Conservation (phyloP, 2,329 filamentous ascomycete species). For the Drechmeria coniospora region DNA sequence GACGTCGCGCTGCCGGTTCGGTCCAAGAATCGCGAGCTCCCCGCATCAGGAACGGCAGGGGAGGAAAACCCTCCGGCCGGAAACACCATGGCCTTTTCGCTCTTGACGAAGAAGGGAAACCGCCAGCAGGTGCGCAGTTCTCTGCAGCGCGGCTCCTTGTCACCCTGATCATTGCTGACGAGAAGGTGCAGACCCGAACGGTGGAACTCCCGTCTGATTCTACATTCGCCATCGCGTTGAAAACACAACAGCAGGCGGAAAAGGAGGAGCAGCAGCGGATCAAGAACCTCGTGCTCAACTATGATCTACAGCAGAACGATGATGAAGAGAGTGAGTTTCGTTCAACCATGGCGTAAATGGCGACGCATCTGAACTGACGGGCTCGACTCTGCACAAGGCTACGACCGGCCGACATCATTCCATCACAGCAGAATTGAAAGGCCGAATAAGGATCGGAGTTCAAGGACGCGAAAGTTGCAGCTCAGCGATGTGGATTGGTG, state of each 20-base stretch:
- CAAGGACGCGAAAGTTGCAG: conserved; percentile 79
- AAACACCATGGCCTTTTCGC: conserved; percentile 84
- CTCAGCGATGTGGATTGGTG: conserved; percentile 98
- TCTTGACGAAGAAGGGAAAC: conserved; percentile 92
- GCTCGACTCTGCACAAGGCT: no score
- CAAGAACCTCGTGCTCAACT: conserved; percentile 93
- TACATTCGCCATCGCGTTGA: conserved; percentile 90
- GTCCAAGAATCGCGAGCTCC: conserved; percentile 45
- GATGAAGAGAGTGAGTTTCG: conserved; percentile 54
- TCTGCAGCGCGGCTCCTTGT: no score
- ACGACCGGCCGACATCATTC: conserved; percentile 32
- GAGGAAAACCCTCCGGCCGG: conserved; percentile 9
- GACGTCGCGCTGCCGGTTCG: conserved; percentile 96
- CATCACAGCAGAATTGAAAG: conserved; percentile 42
- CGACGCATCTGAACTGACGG: no score
- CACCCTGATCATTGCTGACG: not conserved
- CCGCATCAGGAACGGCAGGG: conserved; percentile 14
- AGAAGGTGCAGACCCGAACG: conserved; percentile 53
- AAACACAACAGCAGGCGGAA: conserved; percentile 85
- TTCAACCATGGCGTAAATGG: conserved; percentile 35
- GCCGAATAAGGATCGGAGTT: conserved; percentile 48
- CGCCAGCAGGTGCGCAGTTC: conserved; percentile 72
- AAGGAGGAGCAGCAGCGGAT: conserved; percentile 95
- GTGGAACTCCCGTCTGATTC: conserved; percentile 86
- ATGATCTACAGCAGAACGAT: conserved; percentile 77